phyloP scores from a whole-genome alignment of 495 filamentous ascomycete genomes.

The Penicillium verhagenii region DNA sequence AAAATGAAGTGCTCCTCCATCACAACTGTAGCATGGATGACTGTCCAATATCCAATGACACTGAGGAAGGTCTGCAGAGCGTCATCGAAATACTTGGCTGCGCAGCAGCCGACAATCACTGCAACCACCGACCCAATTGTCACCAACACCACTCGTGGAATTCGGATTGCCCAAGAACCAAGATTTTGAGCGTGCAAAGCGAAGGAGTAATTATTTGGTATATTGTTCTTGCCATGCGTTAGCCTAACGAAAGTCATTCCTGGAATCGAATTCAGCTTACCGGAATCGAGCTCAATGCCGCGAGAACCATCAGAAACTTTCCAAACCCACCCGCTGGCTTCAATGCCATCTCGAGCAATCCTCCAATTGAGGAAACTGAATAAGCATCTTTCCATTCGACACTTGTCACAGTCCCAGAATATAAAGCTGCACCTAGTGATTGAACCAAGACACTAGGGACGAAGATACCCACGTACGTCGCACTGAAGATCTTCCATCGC shows the following conservation, averaged over 20 bases:
- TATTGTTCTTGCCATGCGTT: conserved; percentile 21
- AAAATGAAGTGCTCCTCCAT: conserved; percentile 71
- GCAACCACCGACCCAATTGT: conserved; percentile 25
- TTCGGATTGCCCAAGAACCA: conserved; percentile 30
- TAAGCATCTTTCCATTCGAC: conserved; percentile 52
- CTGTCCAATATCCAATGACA: conserved; percentile 63
- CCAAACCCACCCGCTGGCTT: conserved; percentile 43
- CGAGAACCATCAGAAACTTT: conserved; percentile 38
- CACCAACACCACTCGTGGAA: conserved; percentile 31
- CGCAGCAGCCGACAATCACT: conserved; percentile 24
- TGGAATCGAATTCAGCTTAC: conserved; percentile 12
- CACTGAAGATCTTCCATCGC: conserved; percentile 56
- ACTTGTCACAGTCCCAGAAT: conserved; percentile 50
- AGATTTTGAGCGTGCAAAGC: conserved; percentile 35
- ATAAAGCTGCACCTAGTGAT: conserved; percentile 63
- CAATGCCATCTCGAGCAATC: conserved; percentile 57
- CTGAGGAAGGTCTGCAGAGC: conserved; percentile 27
- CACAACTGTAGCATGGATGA: conserved; percentile 67
- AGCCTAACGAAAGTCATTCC: background rate
- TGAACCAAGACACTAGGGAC: conserved; percentile 62
- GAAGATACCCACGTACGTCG: conserved; percentile 60
- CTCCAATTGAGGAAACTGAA: conserved; percentile 53
- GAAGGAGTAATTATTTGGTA: conserved; percentile 32
- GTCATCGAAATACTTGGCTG: conserved; percentile 24
- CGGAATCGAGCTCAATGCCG: conserved; percentile 35